Evolutionary conservation across 768 basidiomycete species (phyloP).

Genomic region (Termitomyces sp.): DNA sequence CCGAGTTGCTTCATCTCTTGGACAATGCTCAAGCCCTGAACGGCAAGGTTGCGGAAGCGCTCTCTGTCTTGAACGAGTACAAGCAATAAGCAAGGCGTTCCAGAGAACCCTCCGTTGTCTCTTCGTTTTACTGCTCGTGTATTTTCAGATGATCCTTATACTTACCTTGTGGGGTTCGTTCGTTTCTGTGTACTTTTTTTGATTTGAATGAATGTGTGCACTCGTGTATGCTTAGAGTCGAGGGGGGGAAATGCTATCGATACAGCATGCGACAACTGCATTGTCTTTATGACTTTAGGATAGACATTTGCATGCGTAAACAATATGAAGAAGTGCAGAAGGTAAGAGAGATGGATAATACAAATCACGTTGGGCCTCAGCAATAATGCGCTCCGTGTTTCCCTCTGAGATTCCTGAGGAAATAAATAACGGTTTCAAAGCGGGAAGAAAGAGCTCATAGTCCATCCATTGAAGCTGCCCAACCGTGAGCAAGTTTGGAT

Average conservation of each 20-base stretch:
- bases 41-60: conserved; percentile 88
- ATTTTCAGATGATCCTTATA: conserved; percentile 25
- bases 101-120: conserved; percentile 22
- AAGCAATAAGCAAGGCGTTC: conserved; percentile 18
- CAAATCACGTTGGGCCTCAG: not conserved
- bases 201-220: conserved; percentile 5
- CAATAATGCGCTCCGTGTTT: not conserved
- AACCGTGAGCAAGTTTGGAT: not conserved
- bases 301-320: conserved; percentile 4
- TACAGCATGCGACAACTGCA: not conserved
- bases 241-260: conserved; percentile 2
- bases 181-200: conserved; percentile 19
- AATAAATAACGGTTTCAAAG: not conserved
- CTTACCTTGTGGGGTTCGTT: conserved; percentile 22
- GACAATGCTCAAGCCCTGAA: conserved; percentile 79
- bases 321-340: not conserved
- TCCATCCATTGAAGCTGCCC: conserved; percentile 1
- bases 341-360: not conserved
- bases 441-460: not conserved
- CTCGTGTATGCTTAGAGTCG: not conserved
- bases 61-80: conserved; percentile 85
- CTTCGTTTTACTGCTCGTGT: conserved; percentile 23
- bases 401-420: not conserved
- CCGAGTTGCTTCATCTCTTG: conserved; percentile 85
- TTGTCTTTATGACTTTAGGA: conserved; percentile 18